Base-by-base conservation (phyloP, 805 yeast species). In the Yarrowia bubula region DNA sequence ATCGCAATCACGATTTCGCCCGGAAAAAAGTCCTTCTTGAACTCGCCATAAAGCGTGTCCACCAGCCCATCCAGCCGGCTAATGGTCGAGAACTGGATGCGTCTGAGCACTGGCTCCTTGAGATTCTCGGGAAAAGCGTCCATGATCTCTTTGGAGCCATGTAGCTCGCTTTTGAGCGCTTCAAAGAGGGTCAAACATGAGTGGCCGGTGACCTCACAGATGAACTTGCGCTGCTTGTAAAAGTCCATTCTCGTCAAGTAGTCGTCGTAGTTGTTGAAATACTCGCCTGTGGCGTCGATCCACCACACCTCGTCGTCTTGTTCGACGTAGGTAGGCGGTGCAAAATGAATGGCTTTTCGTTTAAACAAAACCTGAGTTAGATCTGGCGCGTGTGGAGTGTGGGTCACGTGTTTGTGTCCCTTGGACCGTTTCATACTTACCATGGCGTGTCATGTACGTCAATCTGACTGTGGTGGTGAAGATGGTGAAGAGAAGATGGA, bases 151-250 rank as follows among this genome's bases (percentile, higher is more conserved):
- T 80, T 71, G 71, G 85, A 69, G 67, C 75, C 77, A 4, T 62
- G 41, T 6, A 37, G 47, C 77, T 93, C 99, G 66, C 89, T 86
- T 64, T 85, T 84, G 50, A 84, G 80, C 0, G 98, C 99, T 71
- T 95, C 96, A 74, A 92, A 92, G 74, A 84, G 95, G 0, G 97
- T 90, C 66, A 93, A 81, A 71, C 96, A 88, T 15, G 97, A 88
- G 71, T 91, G 90, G 13, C 99, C 99, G 0, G 98, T 90, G 57
- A 93, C 88, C 76, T 95, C 99, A 78, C 98, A 95, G 11, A 92
- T 95, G 76, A 95, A 95, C 74, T 90, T 89, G 69, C 85, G 69
- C 67, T 74, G 76, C 53, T 66, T 70, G 70, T 78, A 78, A 68
- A 76, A 77, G 68, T 78, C 79, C 71, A 77, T 68, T 11, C 77